Base-by-base conservation (phyloP, 352 stramenopile species). In the Chrysophaeum taylorii region DNA sequence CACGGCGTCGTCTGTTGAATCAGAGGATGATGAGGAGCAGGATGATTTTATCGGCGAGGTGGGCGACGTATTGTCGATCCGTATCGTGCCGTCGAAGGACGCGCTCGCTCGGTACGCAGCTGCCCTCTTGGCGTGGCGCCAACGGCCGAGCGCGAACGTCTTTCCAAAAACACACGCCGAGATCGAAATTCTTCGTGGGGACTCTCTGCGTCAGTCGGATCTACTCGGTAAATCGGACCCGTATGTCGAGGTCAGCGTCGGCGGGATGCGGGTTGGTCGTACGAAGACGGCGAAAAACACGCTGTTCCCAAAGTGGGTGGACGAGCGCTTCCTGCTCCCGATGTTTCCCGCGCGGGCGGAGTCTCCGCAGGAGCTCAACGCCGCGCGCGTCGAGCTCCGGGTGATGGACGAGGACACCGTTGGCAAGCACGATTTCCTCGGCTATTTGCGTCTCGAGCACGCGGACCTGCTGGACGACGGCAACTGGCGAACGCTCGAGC, bases 351-450 rank as follows among this genome's bases (percentile, higher is more conserved):
- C 12, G 23, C 16, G 35, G 33, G 2, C 9, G 12, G 9, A 18
- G 12, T 27, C 1, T n/a, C 9, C 50, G 27, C 41, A 41, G n/a
- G 57, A 71, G 12, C 42, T 48, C 38, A 61, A 68, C 21, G 69
- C 54, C 37, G 42, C 43, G 18, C 42, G 61, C 45, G 23, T 71
- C 31, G 62, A 74, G 31, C n/a, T 74, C 23, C 23, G 9, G 16
- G 70, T 74, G 37, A 68, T 68, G 62, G 70, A 74, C 43, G 43
- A 71, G 33, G 70, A 74, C 36, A 25, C 38, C 43, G 62, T 68
- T 0, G 45, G 64, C 4, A 42, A 12, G 23, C 29, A 41, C 35
- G 70, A 74, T 63, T 68, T 66, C 37, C 50, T 74, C 12, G 70
- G 70, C 48, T 68, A 69, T 15, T 0, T 57, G 1, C 2, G 4